Base-by-base conservation (phyloP, 805 yeast genomes). In the Candida montana region DNA sequence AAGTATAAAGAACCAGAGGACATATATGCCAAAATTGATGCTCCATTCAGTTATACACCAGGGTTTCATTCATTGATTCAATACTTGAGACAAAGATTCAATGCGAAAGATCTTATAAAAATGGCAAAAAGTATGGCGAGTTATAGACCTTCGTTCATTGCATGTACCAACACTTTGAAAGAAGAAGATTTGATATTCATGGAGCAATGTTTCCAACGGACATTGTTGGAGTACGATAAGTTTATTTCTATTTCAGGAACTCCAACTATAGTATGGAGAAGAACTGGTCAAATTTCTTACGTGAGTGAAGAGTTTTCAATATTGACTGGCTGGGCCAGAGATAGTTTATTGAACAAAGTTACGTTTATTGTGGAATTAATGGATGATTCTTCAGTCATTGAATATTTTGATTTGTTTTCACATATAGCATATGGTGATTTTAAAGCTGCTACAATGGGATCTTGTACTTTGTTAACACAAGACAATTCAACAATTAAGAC, bases 141-240 rank as follows among this genome's bases (percentile, higher is more conserved):
- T 34, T 89, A 89, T 55, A 67, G 98, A 49, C 96, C 98, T 3
- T 80, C 90, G 11, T 91, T 91, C 59, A 88, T 90, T 53, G 96
- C 97, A 4, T 85, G 95, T 53, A 86, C 95, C 31, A 84, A 86
- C 54, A 80, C 93, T 5, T 64, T 91, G 29, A 86, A 90, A 44
- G 95, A 87, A 52, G 95, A 86, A 32, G 99, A 91, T 60, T 70
- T 90, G 62, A 84, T 91, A 3, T 91, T 91, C 57, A 88, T 93
- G 83, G 99, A 91, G 58, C 95, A 91, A 65, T 86, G 96, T 53
- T 91, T 90, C 65, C 98, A 91, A 62, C 68, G 99, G 34, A 89
- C 98, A 0, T 66, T 91, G 29, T 65, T 91, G 33, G 96, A 95
- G 46, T 91, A 89, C 59, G 90, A 88, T 46, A 84, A 82, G 59